Evolutionary conservation across 163 green algal species (phyloP).

Genomic region (Chlamydomonas reinhardtii): DNA sequence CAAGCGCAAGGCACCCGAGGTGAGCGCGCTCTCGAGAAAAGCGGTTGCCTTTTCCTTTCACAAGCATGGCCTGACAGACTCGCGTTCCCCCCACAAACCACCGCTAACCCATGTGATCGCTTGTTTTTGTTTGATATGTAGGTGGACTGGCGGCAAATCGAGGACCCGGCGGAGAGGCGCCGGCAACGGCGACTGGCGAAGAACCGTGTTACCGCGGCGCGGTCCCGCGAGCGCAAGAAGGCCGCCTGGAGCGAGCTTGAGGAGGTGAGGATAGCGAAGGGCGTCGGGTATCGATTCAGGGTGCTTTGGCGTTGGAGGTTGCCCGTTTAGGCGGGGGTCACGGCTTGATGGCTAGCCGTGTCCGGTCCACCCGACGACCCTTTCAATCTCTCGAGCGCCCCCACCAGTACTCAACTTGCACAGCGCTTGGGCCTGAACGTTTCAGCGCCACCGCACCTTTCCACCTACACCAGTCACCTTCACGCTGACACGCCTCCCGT

Average conservation of each 20-base stretch:
- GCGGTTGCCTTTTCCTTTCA: neutral
- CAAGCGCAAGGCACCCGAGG: slow-evolving; percentile 58
- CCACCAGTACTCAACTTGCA: too few relatives aligned
- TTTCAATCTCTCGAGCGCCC: too few relatives aligned
- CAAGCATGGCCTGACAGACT: neutral
- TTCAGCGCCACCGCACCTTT: too few relatives aligned
- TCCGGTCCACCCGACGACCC: too few relatives aligned
- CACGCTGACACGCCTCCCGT: too few relatives aligned
- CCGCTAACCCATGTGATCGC: neutral
- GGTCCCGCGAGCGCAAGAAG: slow-evolving; percentile 76
- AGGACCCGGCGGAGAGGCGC: slow-evolving; percentile 70
- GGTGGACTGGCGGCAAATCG: slow-evolving; percentile 72
- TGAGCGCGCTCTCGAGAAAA: neutral
- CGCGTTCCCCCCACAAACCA: neutral
- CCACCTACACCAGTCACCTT: too few relatives aligned
- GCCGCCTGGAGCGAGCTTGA: slow-evolving; percentile 67
- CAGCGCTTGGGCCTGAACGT: too few relatives aligned
- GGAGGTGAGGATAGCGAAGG: neutral
- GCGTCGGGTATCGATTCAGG: too few relatives aligned
- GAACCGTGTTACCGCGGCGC: slow-evolving; percentile 79
- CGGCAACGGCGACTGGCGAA: slow-evolving; percentile 72
- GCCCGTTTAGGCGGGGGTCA: too few relatives aligned
- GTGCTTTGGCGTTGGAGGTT: too few relatives aligned
- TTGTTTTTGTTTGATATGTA: neutral
- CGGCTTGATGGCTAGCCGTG: too few relatives aligned